Base-by-base conservation (phyloP, 148 eudicot species). In the Amaranthus cruentus region DNA sequence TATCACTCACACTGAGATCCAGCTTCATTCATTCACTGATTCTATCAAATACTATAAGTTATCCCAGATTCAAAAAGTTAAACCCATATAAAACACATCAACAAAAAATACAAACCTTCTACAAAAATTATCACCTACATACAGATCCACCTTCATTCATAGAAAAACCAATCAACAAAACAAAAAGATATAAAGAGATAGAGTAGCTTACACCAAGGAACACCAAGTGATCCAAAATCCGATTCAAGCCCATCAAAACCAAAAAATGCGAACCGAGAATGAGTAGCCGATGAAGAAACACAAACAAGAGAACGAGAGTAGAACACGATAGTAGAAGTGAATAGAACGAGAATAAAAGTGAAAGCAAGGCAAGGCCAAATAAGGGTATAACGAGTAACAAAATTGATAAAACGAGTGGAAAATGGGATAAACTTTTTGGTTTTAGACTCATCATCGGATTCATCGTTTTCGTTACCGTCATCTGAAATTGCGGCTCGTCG, bases 151-250 rank as follows among this genome's bases (percentile, higher is more conserved):
- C 43, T 55, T 44, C 66, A 73, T 18, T 13, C 48, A 55, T 43
- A 28, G 38, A 28, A 28, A 28, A 28, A 28, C 6, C 3, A 44
- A 15, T 43, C 3, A 0, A 2, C 10, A 59, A 43, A 5, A 47
- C 4, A 13, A 51, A 55, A 8, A 28, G 46, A 6, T 14, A 50
- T 42, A 15, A 28, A 62, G 53, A 12, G 57, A 42, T n/a, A 43
- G 60, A 44, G 12, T 62, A 71, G 48, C 92, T 84, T 89, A 91
- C 97, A 91, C 92, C 94, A 91, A 57, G 97, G 97, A 66, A 91
- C 97, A 63, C 97, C 97, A 52, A 91, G 92, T 44, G 89, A 84
- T 79, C 97, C 97, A 62, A 88, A 91, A 59, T 91, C 97, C 38
- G 97, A 83, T 28, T 89, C 95, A 54, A 88, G 85, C 1, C 80